Conservation (phyloP, 2,329 filamentous ascomycete genomes). For the Sarocladium brachiariae region DNA sequence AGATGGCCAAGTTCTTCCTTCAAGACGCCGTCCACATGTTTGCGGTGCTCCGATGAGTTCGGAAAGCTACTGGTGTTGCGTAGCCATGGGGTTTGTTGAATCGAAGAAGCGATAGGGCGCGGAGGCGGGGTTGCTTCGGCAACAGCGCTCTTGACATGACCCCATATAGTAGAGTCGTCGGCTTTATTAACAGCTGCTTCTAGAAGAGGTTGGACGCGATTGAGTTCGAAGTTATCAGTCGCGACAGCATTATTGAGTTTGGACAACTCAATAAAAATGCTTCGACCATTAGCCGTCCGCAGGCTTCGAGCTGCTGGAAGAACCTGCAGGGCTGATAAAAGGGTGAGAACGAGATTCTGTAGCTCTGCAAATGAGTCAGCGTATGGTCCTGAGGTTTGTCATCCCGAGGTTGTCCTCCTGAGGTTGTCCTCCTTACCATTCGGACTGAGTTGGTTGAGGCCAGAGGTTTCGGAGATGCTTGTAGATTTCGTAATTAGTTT, state of each 20-base stretch:
- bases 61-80: conserved; percentile 24
- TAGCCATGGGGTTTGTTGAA: conserved; percentile 24
- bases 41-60: conserved; percentile 28
- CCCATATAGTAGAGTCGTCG: conserved; percentile 26
- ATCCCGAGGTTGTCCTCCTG: not conserved
- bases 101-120: conserved; percentile 19
- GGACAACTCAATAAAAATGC: not conserved
- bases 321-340: not conserved
- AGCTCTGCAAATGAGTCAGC: not conserved
- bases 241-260: conserved; percentile 6
- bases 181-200: conserved; percentile 19
- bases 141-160: conserved; percentile 25
- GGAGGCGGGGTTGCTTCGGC: conserved; percentile 19
- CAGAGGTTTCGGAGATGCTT: not conserved
- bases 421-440: not conserved
- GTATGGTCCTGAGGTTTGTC: not conserved
- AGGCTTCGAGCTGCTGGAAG: not conserved
- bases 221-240: conserved; percentile 14
- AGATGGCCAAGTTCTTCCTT: conserved; percentile 28
- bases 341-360: not conserved
- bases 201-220: conserved; percentile 25
- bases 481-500: not conserved
- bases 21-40: conserved; percentile 25
- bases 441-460: not conserved
- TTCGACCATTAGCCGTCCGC: not conserved